Evolutionary conservation across 73 alveolate species (phyloP).

Genomic region (Effrenium voratum): DNA sequence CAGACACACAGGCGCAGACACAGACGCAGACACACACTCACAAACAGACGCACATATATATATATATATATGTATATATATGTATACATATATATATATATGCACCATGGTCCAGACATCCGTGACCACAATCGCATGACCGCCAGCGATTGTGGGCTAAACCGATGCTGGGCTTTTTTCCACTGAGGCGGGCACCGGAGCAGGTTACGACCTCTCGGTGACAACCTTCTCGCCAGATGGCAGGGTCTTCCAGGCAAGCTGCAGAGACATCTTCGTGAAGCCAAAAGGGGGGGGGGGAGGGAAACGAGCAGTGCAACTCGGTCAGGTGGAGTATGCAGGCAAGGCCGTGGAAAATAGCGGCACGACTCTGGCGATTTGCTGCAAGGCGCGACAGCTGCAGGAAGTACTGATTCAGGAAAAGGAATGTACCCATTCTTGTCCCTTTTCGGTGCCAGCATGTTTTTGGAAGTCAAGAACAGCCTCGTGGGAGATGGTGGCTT

Average conservation of each 20-base stretch:
- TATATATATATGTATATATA: too few species aligned
- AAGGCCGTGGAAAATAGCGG: conserved; percentile 96
- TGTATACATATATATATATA: too few species aligned
- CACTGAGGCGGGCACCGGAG: conserved; percentile 78
- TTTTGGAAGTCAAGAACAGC: neutral
- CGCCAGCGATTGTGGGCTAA: too few species aligned
- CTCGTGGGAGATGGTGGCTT: neutral
- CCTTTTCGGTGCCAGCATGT: neutral
- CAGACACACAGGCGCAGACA: too few species aligned
- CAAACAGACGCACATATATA: too few species aligned
- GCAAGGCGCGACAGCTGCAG: conserved; percentile 95
- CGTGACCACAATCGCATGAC: too few species aligned
- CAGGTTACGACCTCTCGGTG: conserved; percentile 96
- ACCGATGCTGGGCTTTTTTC: too few species aligned
- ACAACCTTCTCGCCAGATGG: conserved; percentile 98
- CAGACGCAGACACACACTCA: too few species aligned
- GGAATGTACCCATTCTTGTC: neutral
- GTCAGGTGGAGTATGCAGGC: conserved; percentile 95
- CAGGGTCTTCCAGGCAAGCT: conserved; percentile 97
- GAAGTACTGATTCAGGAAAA: neutral
- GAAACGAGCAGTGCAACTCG: neutral
- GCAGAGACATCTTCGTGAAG: neutral
- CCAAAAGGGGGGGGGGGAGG: too few species aligned
- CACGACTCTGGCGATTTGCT: conserved; percentile 95
- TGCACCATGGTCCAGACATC: too few species aligned